Percentiles rank a stretch among this genome's conserved stretches.
Evolutionary conservation across 805 yeast genomes (phyloP).

Genomic region (Yarrowia keelungensis): DNA sequence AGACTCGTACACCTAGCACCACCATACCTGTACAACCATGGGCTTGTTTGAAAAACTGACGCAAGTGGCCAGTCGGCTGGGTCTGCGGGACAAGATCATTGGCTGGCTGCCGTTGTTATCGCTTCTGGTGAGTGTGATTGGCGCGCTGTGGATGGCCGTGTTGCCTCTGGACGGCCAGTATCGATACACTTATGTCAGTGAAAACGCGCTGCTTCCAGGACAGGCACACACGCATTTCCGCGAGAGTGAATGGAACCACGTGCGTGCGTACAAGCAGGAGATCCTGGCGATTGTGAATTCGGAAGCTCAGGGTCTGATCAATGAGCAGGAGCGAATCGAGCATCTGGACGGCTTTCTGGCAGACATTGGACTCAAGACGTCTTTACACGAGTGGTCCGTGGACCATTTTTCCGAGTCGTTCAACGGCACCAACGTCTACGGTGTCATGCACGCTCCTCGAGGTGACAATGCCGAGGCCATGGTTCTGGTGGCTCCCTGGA

Average conservation of each 20-base stretch:
- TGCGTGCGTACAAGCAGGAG: slow-evolving; percentile 82
- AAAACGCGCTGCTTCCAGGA: slow-evolving; percentile 96
- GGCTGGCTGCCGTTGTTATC: slow-evolving; percentile 48
- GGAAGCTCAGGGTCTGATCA: neutral
- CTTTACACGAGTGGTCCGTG: slow-evolving; percentile 53
- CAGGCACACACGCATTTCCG: slow-evolving; percentile 92
- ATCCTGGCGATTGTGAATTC: slow-evolving; percentile 51
- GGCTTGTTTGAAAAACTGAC: slow-evolving; percentile 50
- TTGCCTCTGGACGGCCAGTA: slow-evolving; percentile 84
- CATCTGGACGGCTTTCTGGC: slow-evolving; percentile 65
- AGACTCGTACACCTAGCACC: neutral
- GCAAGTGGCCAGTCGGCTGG: slow-evolving; percentile 46
- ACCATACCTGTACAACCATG: slow-evolving; percentile 42
- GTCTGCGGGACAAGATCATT: slow-evolving; percentile 45
- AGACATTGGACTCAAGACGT: slow-evolving; percentile 75
- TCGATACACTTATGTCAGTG: slow-evolving; percentile 85
- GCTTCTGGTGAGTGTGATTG: slow-evolving; percentile 48
- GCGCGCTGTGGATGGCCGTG: slow-evolving; percentile 62
- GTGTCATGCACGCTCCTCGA: slow-evolving; percentile 86
- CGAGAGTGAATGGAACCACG: slow-evolving; percentile 92
- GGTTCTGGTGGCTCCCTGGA: slow-evolving; percentile 90
- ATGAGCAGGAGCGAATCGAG: slow-evolving; percentile 53
- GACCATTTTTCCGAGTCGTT: slow-evolving; percentile 45
- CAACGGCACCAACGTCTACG: slow-evolving; percentile 66
- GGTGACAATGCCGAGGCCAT: slow-evolving; percentile 97